Base-by-base conservation (phyloP, 768 basidiomycete genomes). In the Rhizopogon roseolus region DNA sequence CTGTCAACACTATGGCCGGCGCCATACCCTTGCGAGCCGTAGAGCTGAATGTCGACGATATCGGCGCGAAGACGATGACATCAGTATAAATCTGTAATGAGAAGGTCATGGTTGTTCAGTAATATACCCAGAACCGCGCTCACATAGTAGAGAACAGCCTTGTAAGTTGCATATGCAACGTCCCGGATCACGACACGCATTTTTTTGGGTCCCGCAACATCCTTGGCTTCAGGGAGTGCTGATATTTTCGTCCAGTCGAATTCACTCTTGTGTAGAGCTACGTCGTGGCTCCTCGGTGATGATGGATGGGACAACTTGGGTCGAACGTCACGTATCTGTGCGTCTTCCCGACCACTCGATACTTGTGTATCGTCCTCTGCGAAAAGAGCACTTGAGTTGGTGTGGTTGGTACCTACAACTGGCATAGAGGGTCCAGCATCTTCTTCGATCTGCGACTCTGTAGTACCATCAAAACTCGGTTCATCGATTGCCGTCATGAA, bases 21-120 rank as follows among this genome's bases (percentile, higher is more conserved):
- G 19, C 53, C 34, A 3, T 54, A 52, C 41, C 60, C 56, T 52
- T 57, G 37, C 55, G 56, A 63, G 71, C 36, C 51, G 56, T 45
- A 17, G 62, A 41, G 14, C 67, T 61, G 57, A 88, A 87, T 32
- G 82, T 79, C 6, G 93, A 94, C 0, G 90, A 82, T 16, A 94
- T 72, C 0, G 92, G 92, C 0, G 93, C 89, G 59, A 94, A 94
- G 28, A 85, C 78, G 57, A 94, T 88, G 27, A 78, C 79, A 61
- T 93, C 90, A 14, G 92, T 94, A 65, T 94, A 95, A 25, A 94
- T 73, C 91, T 92, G 59, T 4, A 40, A 43, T 9, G 10, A 37
- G 16, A 4, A 11, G 11, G 40, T 34, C 40, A 39, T 49, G 36
- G 36, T n/a, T 44, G 22, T 29, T 17, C 56, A 19, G 8, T 16